A percentile compares a stretch with the other conserved stretches of the same genome.
Conservation (phyloP, 768 basidiomycete genomes). For the Cystobasidiopsis lactophilus region DNA sequence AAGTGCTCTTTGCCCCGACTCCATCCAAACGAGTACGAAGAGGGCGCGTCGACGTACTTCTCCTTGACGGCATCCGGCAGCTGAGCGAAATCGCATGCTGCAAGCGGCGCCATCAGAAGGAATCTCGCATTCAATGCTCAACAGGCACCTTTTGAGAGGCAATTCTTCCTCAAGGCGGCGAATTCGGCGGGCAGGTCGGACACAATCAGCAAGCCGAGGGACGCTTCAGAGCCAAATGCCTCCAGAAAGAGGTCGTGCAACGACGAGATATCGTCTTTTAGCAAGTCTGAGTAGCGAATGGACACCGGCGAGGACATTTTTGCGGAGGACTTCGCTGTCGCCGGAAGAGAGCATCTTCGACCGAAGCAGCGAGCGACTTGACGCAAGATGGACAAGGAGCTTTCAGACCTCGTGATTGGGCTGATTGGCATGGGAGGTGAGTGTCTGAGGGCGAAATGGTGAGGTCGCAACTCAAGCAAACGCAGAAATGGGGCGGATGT, state of each 20-base stretch:
- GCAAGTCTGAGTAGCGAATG: slow-evolving; percentile 41
- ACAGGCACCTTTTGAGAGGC: slow-evolving; percentile 29
- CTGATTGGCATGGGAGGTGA: neutral
- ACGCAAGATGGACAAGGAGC: too few species aligned
- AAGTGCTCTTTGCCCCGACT: slow-evolving; percentile 93
- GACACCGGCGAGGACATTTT: slow-evolving; percentile 26
- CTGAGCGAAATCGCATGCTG: slow-evolving; percentile 53
- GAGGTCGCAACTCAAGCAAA: slow-evolving; percentile 34
- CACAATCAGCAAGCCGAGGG: slow-evolving; percentile 60
- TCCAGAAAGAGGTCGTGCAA: slow-evolving; percentile 37
- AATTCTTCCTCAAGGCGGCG: slow-evolving; percentile 37
- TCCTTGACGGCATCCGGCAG: slow-evolving; percentile 47
- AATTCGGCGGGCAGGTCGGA: slow-evolving; percentile 57
- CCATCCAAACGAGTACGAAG: slow-evolving; percentile 62
- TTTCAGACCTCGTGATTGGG: neutral
- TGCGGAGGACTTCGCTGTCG: too few species aligned
- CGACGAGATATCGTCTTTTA: slow-evolving; percentile 32
- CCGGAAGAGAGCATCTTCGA: too few species aligned
- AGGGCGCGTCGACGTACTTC: slow-evolving; percentile 46
- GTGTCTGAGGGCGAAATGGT: slow-evolving; percentile 16
- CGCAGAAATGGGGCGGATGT: slow-evolving; percentile 96
- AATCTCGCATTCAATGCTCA: too few species aligned
- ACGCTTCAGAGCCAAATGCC: slow-evolving; percentile 62
- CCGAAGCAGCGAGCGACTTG: too few species aligned
- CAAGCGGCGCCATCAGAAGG: slow-evolving; percentile 21